Percentiles rank a stretch among this genome's conserved stretches.
These are phyloP conservation scores for Acanthamoeba sp. DNA, from an alignment of 208 protist species.

Conservation along the genomic window DNA sequence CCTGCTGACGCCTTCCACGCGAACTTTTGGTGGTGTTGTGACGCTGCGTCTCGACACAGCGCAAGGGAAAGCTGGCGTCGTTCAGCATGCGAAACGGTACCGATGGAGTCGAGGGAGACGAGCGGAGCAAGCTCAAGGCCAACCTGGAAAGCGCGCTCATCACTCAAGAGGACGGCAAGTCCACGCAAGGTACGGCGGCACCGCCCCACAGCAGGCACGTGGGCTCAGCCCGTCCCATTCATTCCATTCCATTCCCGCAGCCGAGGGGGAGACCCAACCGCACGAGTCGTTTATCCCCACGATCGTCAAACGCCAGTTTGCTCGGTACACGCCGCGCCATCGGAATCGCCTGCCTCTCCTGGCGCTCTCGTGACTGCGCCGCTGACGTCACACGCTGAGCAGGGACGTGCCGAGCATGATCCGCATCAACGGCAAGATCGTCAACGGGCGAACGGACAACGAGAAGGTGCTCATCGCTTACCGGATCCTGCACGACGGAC, in stretches of 20 bases:
- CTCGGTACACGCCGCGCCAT: conserved; percentile 17
- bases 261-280: background rate
- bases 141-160: conserved; percentile 35
- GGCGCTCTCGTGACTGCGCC: too few species aligned
- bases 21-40: too few species aligned
- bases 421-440: conserved; percentile 48
- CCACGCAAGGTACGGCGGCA: background rate
- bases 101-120: conserved; percentile 1
- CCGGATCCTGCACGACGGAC: conserved; percentile 31
- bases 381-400: too few species aligned
- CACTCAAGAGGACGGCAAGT: conserved; percentile 44
- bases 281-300: conserved; percentile 53
- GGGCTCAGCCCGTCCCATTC: too few species aligned
- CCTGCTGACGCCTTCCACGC: background rate
- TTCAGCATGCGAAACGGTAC: conserved; percentile 38
- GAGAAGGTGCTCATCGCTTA: conserved; percentile 51
- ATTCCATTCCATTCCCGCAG: background rate
- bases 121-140: conserved; percentile 36
- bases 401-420: conserved; percentile 65
- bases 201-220: too few species aligned
- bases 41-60: background rate
- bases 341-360: too few species aligned
- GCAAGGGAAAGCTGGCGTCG: conserved; percentile 53
- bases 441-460: conserved; percentile 56
- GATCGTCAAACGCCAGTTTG: conserved; percentile 52